phyloP scores from a whole-genome alignment of 2,329 filamentous ascomycete genomes.

The Aspergillus oerlinghausenensis region DNA sequence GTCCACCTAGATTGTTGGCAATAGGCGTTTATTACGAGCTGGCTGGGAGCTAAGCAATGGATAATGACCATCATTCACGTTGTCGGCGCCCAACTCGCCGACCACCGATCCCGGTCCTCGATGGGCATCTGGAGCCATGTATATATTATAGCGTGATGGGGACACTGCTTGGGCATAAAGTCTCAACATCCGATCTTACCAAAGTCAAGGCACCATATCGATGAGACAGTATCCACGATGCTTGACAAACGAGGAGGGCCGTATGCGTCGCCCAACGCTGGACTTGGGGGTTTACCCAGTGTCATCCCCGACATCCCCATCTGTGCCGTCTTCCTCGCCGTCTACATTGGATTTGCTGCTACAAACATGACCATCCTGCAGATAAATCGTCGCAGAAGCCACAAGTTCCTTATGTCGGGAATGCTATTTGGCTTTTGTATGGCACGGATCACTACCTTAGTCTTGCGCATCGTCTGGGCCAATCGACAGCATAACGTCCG shows the following conservation, averaged over 20 bases:
- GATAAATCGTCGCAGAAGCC: conserved; percentile 36
- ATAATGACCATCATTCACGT: not conserved
- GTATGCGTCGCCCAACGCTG: conserved; percentile 28
- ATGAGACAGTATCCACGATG: not conserved
- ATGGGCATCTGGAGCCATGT: not conserved
- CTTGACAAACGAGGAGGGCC: conserved; percentile 19
- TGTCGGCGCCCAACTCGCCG: not conserved
- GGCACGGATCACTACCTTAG: conserved; percentile 43
- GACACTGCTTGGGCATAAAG: not conserved
- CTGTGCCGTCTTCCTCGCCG: conserved; percentile 56
- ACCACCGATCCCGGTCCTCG: not conserved
- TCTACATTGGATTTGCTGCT: conserved; percentile 41
- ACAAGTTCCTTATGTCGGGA: conserved; percentile 49
- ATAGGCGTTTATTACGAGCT: not conserved
- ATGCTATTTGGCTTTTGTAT: conserved; percentile 48
- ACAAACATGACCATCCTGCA: conserved; percentile 45
- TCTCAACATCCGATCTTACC: not conserved
- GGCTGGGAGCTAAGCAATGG: not conserved
- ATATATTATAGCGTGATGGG: not conserved
- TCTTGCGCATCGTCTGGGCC: conserved; percentile 56
- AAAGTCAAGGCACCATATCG: not conserved
- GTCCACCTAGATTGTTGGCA: not conserved
- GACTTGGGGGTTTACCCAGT: conserved; percentile 48
- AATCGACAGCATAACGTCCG: conserved; percentile 38
- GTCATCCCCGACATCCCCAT: conserved; percentile 60